phyloP scores from a whole-genome alignment of 2,329 filamentous ascomycete genomes.

The Tolypocladium ophioglossoides region DNA sequence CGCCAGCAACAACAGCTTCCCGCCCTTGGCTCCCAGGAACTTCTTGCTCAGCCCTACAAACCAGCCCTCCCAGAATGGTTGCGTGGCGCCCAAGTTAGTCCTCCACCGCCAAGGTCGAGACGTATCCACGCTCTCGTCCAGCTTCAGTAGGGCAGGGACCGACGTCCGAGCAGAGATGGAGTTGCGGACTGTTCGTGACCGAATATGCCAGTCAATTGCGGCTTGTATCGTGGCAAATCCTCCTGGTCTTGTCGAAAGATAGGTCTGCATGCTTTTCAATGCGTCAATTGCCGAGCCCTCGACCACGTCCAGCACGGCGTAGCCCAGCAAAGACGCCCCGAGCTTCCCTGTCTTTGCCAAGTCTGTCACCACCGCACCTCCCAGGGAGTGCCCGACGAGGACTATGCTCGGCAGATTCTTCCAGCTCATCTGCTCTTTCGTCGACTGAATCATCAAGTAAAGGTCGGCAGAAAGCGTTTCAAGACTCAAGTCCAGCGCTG shows the following conservation, averaged over 20 bases:
- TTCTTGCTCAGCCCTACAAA: conserved; percentile 81
- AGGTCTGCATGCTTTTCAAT: conserved; percentile 85
- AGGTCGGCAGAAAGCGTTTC: conserved; percentile 65
- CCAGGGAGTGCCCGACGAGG: conserved; percentile 84
- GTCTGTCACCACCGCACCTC: conserved; percentile 83
- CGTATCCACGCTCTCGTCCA: conserved; percentile 27
- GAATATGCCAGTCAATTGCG: conserved; percentile 89
- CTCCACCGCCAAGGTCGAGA: conserved; percentile 65
- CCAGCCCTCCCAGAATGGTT: conserved; percentile 92
- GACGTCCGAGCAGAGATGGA: conserved; percentile 73
- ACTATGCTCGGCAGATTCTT: conserved; percentile 60
- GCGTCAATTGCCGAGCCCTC: conserved; percentile 95
- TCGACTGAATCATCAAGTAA: conserved; percentile 55
- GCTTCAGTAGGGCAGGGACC: conserved; percentile 66
- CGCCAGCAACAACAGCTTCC: conserved; percentile 75
- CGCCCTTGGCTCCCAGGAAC: conserved; percentile 71
- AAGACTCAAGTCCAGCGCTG: conserved; percentile 55
- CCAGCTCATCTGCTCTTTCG: conserved; percentile 63
- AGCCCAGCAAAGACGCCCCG: conserved; percentile 63
- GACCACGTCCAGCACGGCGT: conserved; percentile 87
- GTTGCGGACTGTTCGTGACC: conserved; percentile 79
- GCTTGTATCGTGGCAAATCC: conserved; percentile 68
- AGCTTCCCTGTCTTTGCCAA: conserved; percentile 59
- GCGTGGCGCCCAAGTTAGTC: conserved; percentile 73
- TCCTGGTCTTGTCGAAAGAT: conserved; percentile 69